These are phyloP conservation scores for Wickerhamomyces subpelliculosus DNA, from an alignment of 805 yeast species.

Conservation along the genomic window DNA sequence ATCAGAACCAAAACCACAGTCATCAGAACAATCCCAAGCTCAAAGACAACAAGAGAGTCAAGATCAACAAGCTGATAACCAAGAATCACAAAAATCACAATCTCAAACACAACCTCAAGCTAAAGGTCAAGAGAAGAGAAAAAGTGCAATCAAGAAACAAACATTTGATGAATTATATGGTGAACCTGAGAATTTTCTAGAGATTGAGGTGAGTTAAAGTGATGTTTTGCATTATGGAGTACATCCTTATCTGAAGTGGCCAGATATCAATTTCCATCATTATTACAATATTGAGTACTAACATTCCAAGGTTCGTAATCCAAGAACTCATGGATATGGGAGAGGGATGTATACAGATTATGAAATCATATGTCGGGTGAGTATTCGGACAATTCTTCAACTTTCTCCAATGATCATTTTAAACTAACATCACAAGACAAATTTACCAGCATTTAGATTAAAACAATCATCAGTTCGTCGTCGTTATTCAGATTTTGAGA, in stretches of 20 bases:
- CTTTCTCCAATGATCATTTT: too few species aligned
- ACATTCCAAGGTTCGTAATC: conserved; percentile 32
- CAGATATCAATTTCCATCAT: background rate
- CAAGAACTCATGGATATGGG: conserved; percentile 68
- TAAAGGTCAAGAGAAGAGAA: conserved; percentile 10
- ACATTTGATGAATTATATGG: conserved; percentile 81
- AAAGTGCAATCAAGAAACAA: conserved; percentile 41
- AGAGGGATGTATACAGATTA: conserved; percentile 82
- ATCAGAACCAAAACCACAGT: background rate
- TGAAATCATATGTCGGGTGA: conserved; percentile 81
- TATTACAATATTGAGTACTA: background rate
- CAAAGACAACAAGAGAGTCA: background rate
- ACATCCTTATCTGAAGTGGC: background rate
- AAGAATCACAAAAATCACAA: conserved; percentile 12
- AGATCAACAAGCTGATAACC: conserved; percentile 1
- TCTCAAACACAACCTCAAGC: conserved; percentile 4
- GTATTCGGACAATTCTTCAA: too few species aligned
- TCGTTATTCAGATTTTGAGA: conserved; percentile 85
- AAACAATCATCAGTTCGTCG: conserved; percentile 66
- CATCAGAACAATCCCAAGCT: background rate
- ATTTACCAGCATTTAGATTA: conserved; percentile 78
- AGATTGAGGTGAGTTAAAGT: conserved; percentile 65
- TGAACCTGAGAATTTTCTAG: conserved; percentile 90
- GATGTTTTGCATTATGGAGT: too few species aligned
- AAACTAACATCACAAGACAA: too few species aligned